Conservation (phyloP, 805 yeast genomes). For the Zygosaccharomyces lentus region DNA sequence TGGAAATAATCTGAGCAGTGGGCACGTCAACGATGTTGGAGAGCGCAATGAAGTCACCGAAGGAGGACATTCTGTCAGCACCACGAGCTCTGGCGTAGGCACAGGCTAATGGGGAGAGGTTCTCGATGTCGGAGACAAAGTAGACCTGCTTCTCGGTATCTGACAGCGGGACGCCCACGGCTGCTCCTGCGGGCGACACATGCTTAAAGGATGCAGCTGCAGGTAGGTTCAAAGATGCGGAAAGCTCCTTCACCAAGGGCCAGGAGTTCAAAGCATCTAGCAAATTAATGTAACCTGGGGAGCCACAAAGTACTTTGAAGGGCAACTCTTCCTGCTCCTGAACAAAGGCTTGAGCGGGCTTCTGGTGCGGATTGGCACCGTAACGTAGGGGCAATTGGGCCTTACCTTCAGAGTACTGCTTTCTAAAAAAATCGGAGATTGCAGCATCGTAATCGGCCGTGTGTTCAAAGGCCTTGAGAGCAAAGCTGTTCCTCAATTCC, state of each 20-base stretch:
- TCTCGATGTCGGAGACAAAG: slow-evolving; percentile 91
- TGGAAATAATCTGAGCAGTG: slow-evolving; percentile 94
- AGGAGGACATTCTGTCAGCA: slow-evolving; percentile 99
- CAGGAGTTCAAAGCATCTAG: slow-evolving; percentile 96
- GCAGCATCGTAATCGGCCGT: slow-evolving; percentile 97
- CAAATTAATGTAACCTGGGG: slow-evolving; percentile 96
- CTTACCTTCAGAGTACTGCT: slow-evolving; percentile 85
- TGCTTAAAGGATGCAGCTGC: slow-evolving; percentile 99
- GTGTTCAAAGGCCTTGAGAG: slow-evolving; percentile 96
- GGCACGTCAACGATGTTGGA: slow-evolving; percentile 94
- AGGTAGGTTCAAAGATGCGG: slow-evolving; percentile 89
- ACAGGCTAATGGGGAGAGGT: slow-evolving; percentile 92
- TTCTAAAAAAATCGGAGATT: slow-evolving; percentile 95
- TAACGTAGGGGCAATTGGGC: slow-evolving; percentile 93
- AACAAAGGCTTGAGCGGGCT: slow-evolving; percentile 97
- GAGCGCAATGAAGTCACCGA: slow-evolving; percentile 97
- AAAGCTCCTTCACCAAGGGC: slow-evolving; percentile 96
- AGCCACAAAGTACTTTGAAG: slow-evolving; percentile 86
- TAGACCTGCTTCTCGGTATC: slow-evolving; percentile 92
- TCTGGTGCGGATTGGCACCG: slow-evolving; percentile 99
- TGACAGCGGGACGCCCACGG: slow-evolving; percentile 89
- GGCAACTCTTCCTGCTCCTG: slow-evolving; percentile 82
- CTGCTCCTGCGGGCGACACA: slow-evolving; percentile 98
- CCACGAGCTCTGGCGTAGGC: slow-evolving; percentile 99
- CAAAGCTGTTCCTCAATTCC: slow-evolving; percentile 74